Evolutionary conservation across 192 early-diverging fungal genomes (phyloP).

Genomic region (Thamnidium elegans): DNA sequence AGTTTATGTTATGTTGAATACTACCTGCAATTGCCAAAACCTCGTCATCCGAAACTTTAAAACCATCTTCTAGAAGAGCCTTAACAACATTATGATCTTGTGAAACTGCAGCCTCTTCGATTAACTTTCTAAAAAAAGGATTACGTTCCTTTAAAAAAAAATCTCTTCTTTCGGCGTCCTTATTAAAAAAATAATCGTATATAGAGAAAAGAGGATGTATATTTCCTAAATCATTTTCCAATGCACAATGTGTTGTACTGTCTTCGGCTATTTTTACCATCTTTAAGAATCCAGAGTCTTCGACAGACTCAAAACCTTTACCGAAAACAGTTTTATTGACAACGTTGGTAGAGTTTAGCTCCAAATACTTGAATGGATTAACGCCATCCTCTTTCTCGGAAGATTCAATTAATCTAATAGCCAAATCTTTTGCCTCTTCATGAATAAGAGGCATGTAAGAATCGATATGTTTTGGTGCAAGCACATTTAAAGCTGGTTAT

Average conservation of each 20-base stretch:
- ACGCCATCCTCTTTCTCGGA: not conserved
- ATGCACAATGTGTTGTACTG: not conserved
- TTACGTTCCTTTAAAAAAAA: not conserved
- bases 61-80: not conserved
- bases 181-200: not conserved
- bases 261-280: not conserved
- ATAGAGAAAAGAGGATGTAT: conserved; percentile 3
- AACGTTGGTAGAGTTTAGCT: not conserved
- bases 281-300: not conserved
- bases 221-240: not conserved
- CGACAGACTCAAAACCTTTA: not conserved
- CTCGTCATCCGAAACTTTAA: not conserved
- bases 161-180: not conserved
- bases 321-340: not conserved
- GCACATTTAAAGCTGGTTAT: too few relatives aligned
- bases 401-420: not conserved
- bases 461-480: too few relatives aligned
- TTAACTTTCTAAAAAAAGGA: not conserved
- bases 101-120: not conserved
- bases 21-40: not conserved
- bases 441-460: not conserved
- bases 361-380: not conserved
- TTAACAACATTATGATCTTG: conserved; percentile 1
- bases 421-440: not conserved
- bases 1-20: not conserved